Percentiles rank a stretch among this genome's conserved stretches.
Conservation (phyloP, 2,329 filamentous ascomycete species). For the Lachnellula subtilissima region DNA sequence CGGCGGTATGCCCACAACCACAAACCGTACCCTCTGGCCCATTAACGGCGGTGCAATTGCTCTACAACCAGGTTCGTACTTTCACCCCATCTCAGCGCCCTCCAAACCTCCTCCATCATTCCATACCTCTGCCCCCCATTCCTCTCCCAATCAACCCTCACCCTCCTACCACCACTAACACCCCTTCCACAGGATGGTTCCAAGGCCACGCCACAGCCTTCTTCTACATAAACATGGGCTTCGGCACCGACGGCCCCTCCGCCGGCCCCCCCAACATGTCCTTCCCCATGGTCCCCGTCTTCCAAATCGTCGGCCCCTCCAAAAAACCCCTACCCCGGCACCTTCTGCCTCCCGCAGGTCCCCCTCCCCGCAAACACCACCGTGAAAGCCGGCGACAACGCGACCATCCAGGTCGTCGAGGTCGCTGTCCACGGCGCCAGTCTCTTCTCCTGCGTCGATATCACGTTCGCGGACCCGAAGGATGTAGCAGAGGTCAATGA, state of each 20-base stretch:
- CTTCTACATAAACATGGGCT: slow-evolving; percentile 87
- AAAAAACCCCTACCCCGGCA: slow-evolving; percentile 81
- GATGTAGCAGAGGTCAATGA: slow-evolving; percentile 74
- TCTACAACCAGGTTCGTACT: slow-evolving; percentile 63
- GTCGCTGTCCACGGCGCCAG: slow-evolving; percentile 76
- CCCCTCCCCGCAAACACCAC: slow-evolving; percentile 68
- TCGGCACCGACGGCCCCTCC: slow-evolving; percentile 63
- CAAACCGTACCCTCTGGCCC: slow-evolving; percentile 90
- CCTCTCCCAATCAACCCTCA: too few species aligned
- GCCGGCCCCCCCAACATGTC: slow-evolving; percentile 81
- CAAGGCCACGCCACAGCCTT: slow-evolving; percentile 77
- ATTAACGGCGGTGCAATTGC: slow-evolving; percentile 79
- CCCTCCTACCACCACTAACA: too few species aligned
- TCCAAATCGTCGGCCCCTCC: slow-evolving; percentile 76
- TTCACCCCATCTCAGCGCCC: too few species aligned
- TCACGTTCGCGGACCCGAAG: slow-evolving; percentile 77
- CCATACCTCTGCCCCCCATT: too few species aligned
- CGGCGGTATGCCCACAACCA: slow-evolving; percentile 71
- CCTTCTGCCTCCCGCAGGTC: slow-evolving; percentile 84
- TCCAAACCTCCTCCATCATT: too few species aligned
- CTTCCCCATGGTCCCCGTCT: slow-evolving; percentile 70
- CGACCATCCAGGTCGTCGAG: slow-evolving; percentile 86
- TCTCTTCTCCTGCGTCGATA: slow-evolving; percentile 85
- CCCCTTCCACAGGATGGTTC: slow-evolving; percentile 63
- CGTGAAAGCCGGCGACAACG: slow-evolving; percentile 77